phyloP scores from a whole-genome alignment of 108 stramenopile species.

The Fistulifera solaris region DNA sequence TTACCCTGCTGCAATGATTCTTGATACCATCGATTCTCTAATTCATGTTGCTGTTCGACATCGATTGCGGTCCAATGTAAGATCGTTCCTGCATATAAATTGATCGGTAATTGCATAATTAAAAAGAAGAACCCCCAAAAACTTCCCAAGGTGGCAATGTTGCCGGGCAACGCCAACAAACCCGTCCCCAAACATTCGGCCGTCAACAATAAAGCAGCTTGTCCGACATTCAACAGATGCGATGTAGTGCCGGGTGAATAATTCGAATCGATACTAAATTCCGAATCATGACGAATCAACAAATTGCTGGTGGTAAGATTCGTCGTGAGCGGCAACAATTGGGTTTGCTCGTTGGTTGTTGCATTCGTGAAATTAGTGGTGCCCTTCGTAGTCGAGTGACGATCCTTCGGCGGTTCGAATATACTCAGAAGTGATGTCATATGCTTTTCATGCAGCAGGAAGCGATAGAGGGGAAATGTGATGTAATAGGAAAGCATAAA shows the following conservation, averaged over 20 bases:
- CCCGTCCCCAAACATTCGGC: slow-evolving; percentile 80
- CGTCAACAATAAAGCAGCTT: slow-evolving; percentile 40
- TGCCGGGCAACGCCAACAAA: slow-evolving; percentile 46
- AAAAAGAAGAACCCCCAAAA: slow-evolving; percentile 42
- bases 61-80: slow-evolving; percentile 28
- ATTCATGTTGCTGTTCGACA: slow-evolving; percentile 29
- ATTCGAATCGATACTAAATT: slow-evolving; percentile 1
- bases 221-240: slow-evolving; percentile 19
- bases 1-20: neutral
- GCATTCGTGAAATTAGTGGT: too few relatives aligned
- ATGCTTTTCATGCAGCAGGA: too few relatives aligned
- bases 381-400: too few relatives aligned
- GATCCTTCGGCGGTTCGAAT: too few relatives aligned
- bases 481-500: too few relatives aligned
- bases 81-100: slow-evolving; percentile 51
- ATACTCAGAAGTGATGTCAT: too few relatives aligned
- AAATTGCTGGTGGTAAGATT: neutral
- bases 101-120: slow-evolving; percentile 45
- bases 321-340: too few relatives aligned
- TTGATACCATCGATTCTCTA: slow-evolving; percentile 5
- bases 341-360: too few relatives aligned
- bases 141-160: slow-evolving; percentile 33
- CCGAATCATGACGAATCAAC: slow-evolving; percentile 9
- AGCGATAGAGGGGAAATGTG: too few relatives aligned
- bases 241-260: neutral